Percentiles rank a stretch among this genome's conserved stretches.
These are phyloP conservation scores for Haplosporangium gracile DNA, from an alignment of 192 early-diverging fungal genomes.

Conservation along the genomic window DNA sequence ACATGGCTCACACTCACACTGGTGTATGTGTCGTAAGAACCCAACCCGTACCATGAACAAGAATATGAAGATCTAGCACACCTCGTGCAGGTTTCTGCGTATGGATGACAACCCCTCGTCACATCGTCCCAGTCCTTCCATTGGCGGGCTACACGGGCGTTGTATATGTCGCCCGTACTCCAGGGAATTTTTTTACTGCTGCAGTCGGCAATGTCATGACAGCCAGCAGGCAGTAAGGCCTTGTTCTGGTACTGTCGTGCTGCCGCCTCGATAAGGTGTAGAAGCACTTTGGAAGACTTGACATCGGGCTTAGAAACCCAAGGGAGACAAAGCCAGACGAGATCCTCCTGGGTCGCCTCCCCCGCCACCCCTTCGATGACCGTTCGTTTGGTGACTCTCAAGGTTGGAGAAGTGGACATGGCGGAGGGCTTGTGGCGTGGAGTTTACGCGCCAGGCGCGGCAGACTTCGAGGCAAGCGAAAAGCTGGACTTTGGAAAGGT, in stretches of 20 bases:
- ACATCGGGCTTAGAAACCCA: neutral
- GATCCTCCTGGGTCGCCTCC: neutral
- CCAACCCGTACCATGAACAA: too few relatives aligned
- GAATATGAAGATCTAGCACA: too few relatives aligned
- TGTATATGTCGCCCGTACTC: neutral
- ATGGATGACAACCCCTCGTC: neutral
- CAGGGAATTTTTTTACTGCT: neutral
- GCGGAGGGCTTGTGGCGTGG: neutral
- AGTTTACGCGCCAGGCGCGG: neutral
- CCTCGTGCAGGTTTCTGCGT: neutral
- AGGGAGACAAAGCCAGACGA: slow-evolving; percentile 4
- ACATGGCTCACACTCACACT: neutral
- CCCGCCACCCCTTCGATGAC: neutral
- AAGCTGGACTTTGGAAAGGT: neutral
- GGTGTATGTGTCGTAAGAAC: too few relatives aligned
- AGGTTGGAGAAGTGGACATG: neutral
- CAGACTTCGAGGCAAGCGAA: neutral
- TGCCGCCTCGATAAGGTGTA: neutral
- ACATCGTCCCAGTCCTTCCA: neutral
- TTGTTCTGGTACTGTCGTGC: neutral
- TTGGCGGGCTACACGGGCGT: neutral
- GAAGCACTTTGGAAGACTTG: neutral
- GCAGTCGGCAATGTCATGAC: too few relatives aligned
- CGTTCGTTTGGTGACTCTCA: neutral
- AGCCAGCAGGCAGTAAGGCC: too few relatives aligned